Evolutionary conservation across 2,329 filamentous ascomycete genomes (phyloP).

Genomic region (Neonectria coccinea): DNA sequence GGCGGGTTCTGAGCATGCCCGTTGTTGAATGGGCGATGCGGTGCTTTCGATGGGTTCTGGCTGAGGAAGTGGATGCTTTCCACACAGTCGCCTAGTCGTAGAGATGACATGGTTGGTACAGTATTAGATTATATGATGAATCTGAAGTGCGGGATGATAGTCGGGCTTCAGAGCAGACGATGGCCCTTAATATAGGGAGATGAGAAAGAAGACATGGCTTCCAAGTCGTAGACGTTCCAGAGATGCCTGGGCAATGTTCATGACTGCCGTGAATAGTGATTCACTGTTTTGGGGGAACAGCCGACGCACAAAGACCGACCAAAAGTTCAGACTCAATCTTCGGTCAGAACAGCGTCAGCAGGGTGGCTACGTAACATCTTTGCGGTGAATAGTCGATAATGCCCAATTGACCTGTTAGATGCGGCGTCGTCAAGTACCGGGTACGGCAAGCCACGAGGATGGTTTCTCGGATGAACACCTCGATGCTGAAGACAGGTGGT

Average conservation of each 20-base stretch:
- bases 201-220: not conserved
- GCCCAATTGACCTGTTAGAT: too few relatives aligned
- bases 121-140: not conserved
- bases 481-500: too few relatives aligned
- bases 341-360: not conserved
- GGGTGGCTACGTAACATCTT: not conserved
- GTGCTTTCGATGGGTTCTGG: conserved; percentile 1
- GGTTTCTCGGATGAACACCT: too few relatives aligned
- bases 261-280: not conserved
- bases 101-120: conserved; percentile 17
- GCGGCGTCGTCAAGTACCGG: too few relatives aligned
- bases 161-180: not conserved
- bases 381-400: conserved; percentile 1
- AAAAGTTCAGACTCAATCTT: too few relatives aligned
- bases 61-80: conserved; percentile 24
- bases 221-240: not conserved
- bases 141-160: not conserved
- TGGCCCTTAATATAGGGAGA: not conserved
- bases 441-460: too few relatives aligned
- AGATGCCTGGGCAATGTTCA: not conserved
- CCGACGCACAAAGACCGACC: not conserved
- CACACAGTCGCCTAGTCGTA: conserved; percentile 33
- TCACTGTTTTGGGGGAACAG: not conserved
- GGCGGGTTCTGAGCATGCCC: conserved; percentile 12
- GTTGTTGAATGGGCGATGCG: conserved; percentile 35